Conservation (phyloP, 1,284 basidiomycete genomes). For the Ceratobasidium sp. region DNA sequence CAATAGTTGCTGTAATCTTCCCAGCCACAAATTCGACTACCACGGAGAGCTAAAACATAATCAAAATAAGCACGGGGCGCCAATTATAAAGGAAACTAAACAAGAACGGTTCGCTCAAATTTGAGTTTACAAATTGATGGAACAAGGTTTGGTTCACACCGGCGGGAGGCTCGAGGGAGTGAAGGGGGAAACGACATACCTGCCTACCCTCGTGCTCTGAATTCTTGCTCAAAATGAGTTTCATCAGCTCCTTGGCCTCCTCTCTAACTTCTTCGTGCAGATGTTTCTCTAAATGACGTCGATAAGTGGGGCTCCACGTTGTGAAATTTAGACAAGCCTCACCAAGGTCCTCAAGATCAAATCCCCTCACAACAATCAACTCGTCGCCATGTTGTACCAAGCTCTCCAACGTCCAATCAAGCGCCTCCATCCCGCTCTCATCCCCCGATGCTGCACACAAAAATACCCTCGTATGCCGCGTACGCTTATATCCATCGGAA, state of each 20-base stretch:
- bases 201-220: constrained; percentile 85
- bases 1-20: constrained; percentile 87
- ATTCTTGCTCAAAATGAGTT: constrained; percentile 84
- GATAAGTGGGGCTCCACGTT: not conserved
- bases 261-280: constrained; percentile 86
- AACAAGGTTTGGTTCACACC: too few species aligned
- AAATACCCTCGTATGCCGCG: constrained; percentile 87
- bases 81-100: not conserved
- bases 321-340: constrained; percentile 49
- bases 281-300: constrained; percentile 69
- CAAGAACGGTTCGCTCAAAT: not conserved
- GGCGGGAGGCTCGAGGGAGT: too few species aligned
- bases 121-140: too few species aligned
- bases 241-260: constrained; percentile 88
- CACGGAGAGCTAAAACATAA: constrained; percentile 76
- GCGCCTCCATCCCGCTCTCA: constrained; percentile 85
- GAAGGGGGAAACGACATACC: constrained; percentile 58
- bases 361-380: constrained; percentile 90
- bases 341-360: constrained; percentile 88
- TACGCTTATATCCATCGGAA: constrained; percentile 84
- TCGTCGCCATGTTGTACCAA: constrained; percentile 95
- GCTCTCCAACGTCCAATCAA: constrained; percentile 90
- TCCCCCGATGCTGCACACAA: constrained; percentile 92
- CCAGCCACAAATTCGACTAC: constrained; percentile 96
- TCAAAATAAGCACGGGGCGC: not conserved